These are phyloP conservation scores for Apophysomyces variabilis DNA, from an alignment of 371 early-diverging fungal genomes.

Conservation along the genomic window DNA sequence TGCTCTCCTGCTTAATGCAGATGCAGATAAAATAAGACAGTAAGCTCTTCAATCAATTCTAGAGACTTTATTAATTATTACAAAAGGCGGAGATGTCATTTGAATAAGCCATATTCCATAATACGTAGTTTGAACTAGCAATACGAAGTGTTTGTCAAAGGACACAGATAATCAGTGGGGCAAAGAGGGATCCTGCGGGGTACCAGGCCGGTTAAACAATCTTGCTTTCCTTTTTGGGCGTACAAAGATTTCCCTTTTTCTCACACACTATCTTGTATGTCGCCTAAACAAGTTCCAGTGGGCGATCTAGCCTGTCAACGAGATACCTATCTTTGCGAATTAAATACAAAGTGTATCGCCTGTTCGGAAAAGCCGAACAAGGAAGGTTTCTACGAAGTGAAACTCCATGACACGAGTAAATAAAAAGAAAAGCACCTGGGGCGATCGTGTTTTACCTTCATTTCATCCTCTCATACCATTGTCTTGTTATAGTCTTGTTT, in stretches of 20 bases:
- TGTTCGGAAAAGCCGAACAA: slow-evolving; percentile 48
- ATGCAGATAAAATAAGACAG: too few relatives aligned
- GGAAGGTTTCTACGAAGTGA: slow-evolving; percentile 47
- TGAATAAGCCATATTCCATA: too few relatives aligned
- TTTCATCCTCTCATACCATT: neutral
- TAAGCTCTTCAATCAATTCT: too few relatives aligned
- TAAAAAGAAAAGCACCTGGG: neutral
- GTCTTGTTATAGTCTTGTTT: slow-evolving; percentile 54
- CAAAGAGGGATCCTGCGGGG: too few relatives aligned
- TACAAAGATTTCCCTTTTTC: neutral
- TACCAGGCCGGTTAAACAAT: neutral
- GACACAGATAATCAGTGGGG: too few relatives aligned
- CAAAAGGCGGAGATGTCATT: too few relatives aligned
- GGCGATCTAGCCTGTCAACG: slow-evolving; percentile 46
- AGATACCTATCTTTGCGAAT: slow-evolving; percentile 37
- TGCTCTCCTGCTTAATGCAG: too few relatives aligned
- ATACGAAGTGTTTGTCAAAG: too few relatives aligned
- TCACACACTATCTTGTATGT: neutral
- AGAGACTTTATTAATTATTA: too few relatives aligned
- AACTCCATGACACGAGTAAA: slow-evolving; percentile 45
- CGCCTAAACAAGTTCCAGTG: slow-evolving; percentile 38
- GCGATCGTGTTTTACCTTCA: neutral
- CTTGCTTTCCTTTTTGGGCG: neutral
- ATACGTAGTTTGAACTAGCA: too few relatives aligned
- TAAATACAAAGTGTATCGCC: slow-evolving; percentile 34